A percentile compares a stretch with the other conserved stretches of the same genome.
Evolutionary conservation across 83 land plant species (phyloP).

Genomic region (Diphasiastrum complanatum): DNA sequence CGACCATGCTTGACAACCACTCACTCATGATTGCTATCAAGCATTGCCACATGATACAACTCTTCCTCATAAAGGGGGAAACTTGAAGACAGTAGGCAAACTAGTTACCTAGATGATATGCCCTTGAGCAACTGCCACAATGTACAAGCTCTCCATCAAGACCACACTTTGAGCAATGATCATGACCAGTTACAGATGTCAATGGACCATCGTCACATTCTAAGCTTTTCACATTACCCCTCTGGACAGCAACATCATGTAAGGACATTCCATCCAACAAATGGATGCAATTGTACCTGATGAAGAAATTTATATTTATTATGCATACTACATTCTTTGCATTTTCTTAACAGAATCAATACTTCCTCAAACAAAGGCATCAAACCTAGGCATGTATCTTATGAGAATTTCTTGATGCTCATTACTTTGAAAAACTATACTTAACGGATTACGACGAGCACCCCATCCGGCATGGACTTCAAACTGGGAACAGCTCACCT

Average conservation of each 20-base stretch:
- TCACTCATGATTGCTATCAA: too few relatives aligned
- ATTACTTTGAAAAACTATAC: neutral
- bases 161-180: constrained; percentile 70
- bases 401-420: neutral
- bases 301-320: neutral
- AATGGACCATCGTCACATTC: constrained; percentile 30
- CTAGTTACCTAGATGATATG: constrained; percentile 64
- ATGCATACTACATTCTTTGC: too few relatives aligned
- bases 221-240: constrained; percentile 5
- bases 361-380: too few relatives aligned
- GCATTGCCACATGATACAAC: neutral
- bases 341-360: too few relatives aligned
- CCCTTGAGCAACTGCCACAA: constrained; percentile 92
- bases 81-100: neutral
- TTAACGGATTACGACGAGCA: constrained; percentile 87
- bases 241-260: constrained; percentile 44
- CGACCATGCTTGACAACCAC: too few relatives aligned
- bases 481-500: constrained; percentile 90
- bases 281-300: constrained; percentile 71
- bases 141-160: constrained; percentile 81
- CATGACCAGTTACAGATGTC: constrained; percentile 59
- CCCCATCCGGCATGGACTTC: constrained; percentile 96
- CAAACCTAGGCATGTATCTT: too few relatives aligned
- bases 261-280: constrained; percentile 85
- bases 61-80: neutral